phyloP scores from a whole-genome alignment of 2,329 filamentous ascomycete species.

The Chrysosporium queenslandicum region DNA sequence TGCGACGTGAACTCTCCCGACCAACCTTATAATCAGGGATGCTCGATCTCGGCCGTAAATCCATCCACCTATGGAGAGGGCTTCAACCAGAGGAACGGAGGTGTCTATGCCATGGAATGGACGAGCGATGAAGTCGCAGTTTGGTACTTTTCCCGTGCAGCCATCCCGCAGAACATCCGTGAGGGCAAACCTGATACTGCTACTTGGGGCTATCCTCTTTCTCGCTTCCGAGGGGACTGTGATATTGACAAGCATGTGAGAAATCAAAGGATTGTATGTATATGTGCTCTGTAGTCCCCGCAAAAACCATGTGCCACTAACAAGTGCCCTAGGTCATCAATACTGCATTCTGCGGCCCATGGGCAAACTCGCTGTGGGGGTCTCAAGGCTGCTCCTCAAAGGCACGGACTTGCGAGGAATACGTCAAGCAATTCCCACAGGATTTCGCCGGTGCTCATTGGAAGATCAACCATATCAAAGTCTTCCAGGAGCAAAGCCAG shows the following conservation, averaged over 20 bases:
- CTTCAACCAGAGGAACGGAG: conserved; percentile 44
- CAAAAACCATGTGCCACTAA: background rate
- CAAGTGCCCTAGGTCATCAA: conserved; percentile 29
- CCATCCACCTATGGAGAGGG: conserved; percentile 39
- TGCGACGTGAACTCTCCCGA: conserved; percentile 39
- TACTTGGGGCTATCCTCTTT: conserved; percentile 39
- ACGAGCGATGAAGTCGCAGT: conserved; percentile 39
- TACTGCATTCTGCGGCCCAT: conserved; percentile 47
- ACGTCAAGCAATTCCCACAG: conserved; percentile 3
- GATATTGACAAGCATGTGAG: conserved; percentile 33
- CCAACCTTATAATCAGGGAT: conserved; percentile 33
- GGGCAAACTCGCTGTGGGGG: conserved; percentile 35
- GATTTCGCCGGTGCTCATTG: conserved; percentile 8
- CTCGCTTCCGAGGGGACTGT: conserved; percentile 33
- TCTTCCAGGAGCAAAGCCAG: conserved; percentile 2
- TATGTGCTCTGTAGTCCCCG: background rate
- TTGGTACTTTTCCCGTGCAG: conserved; percentile 41
- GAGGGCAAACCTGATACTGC: conserved; percentile 35
- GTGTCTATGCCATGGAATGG: conserved; percentile 43
- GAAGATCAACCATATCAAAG: conserved; percentile 13
- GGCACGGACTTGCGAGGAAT: conserved; percentile 7
- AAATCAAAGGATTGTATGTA: conserved; percentile 30
- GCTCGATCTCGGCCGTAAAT: conserved; percentile 27
- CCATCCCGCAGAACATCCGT: conserved; percentile 39
- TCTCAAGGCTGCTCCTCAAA: background rate